These are phyloP conservation scores for Chaetomium fimeti DNA, from an alignment of 495 filamentous ascomycete species.

Conservation along the genomic window DNA sequence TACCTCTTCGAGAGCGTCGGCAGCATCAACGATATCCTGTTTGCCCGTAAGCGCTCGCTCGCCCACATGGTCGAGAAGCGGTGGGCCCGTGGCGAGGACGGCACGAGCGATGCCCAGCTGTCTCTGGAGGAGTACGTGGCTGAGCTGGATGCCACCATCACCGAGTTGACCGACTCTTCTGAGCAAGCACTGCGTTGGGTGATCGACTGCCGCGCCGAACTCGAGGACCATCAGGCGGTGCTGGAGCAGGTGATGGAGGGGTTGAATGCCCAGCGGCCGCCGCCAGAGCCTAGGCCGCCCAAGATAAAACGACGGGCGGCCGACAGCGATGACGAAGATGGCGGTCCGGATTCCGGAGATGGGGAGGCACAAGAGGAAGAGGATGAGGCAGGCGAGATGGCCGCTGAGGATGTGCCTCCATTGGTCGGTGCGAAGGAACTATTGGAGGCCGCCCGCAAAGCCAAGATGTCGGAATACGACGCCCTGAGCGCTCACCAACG, in stretches of 20 bases:
- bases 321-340: slow-evolving; percentile 28
- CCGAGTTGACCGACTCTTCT: slow-evolving; percentile 38
- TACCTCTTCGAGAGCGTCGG: slow-evolving; percentile 43
- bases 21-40: slow-evolving; percentile 54
- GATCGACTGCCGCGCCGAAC: slow-evolving; percentile 49
- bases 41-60: slow-evolving; percentile 50
- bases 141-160: slow-evolving; percentile 42
- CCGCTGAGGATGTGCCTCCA: slow-evolving; percentile 22
- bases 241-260: slow-evolving; percentile 47
- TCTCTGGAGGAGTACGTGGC: slow-evolving; percentile 40
- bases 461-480: slow-evolving; percentile 41
- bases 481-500: slow-evolving; percentile 42
- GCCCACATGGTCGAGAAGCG: slow-evolving; percentile 37
- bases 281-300: slow-evolving; percentile 26
- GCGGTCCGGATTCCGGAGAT: slow-evolving; percentile 36
- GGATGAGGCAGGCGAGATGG: slow-evolving; percentile 39
- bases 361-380: slow-evolving; percentile 26
- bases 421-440: slow-evolving; percentile 35
- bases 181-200: slow-evolving; percentile 46
- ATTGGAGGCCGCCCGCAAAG: slow-evolving; percentile 38
- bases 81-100: slow-evolving; percentile 37
- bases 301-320: slow-evolving; percentile 23
- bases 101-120: slow-evolving; percentile 41
- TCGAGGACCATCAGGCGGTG: slow-evolving; percentile 46
- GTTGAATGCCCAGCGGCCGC: slow-evolving; percentile 46